Percentiles rank a stretch among this genome's conserved stretches.
These are phyloP conservation scores for Geoglossum glabrum DNA, from an alignment of 495 filamentous ascomycete genomes.

Conservation along the genomic window DNA sequence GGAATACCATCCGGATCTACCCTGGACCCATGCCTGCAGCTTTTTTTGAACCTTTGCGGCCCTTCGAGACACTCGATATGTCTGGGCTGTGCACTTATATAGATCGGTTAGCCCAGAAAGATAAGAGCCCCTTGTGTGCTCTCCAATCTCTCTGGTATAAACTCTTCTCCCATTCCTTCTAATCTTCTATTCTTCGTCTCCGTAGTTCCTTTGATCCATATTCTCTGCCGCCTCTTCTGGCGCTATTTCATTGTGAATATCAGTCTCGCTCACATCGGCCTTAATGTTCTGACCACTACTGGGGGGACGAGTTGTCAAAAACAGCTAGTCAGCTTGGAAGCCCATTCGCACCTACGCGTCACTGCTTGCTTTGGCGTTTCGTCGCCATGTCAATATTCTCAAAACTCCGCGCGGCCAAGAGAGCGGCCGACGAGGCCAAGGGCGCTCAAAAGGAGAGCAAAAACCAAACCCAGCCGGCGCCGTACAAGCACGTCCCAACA, in stretches of 20 bases:
- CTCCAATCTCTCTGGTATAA: not conserved
- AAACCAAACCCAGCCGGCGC: conserved; percentile 4
- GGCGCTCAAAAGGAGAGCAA: not conserved
- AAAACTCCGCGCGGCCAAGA: not conserved
- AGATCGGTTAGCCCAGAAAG: not conserved
- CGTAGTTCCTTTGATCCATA: too few species aligned
- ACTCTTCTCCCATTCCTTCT: not conserved
- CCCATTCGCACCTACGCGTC: not conserved
- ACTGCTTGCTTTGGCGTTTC: not conserved
- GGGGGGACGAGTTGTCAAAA: not conserved
- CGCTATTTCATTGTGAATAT: not conserved
- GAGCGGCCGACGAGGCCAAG: not conserved
- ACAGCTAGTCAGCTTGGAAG: not conserved
- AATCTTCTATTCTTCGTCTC: too few species aligned
- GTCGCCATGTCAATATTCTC: conserved; percentile 13
- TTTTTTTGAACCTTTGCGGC: not conserved
- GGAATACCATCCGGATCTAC: not conserved
- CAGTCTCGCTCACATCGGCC: not conserved
- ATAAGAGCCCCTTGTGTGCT: not conserved
- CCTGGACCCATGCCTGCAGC: not conserved
- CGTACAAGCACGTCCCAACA: conserved; percentile 16
- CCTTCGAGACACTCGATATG: not conserved
- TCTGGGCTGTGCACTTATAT: not conserved
- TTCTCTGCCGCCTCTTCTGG: not conserved
- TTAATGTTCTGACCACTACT: not conserved